Percentiles rank a stretch among this genome's conserved stretches.
These are phyloP conservation scores for Gypsophila paniculata DNA, from an alignment of 179 eudicot genomes.

Conservation along the genomic window DNA sequence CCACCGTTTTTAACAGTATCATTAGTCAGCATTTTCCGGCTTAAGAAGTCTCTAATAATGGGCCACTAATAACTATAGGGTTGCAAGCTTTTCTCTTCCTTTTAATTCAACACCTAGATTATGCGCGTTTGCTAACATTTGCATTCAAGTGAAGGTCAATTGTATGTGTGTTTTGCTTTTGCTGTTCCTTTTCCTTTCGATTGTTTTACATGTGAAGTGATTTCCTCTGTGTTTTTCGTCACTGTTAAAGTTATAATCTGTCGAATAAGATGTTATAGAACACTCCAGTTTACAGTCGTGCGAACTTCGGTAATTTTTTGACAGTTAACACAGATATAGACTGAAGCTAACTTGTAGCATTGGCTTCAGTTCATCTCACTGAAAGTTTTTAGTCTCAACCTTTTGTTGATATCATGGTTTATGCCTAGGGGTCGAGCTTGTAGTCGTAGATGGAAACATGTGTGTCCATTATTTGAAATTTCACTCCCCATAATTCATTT, in stretches of 20 bases:
- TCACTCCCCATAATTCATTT: not conserved
- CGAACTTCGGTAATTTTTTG: not conserved
- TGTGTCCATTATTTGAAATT: too few relatives aligned
- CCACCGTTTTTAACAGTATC: too few relatives aligned
- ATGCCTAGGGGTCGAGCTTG: too few relatives aligned
- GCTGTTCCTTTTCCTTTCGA: too few relatives aligned
- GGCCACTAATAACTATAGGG: not conserved
- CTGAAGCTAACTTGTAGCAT: too few relatives aligned
- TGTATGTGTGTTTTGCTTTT: not conserved
- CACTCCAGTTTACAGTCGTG: not conserved
- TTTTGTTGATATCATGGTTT: too few relatives aligned
- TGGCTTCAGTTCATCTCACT: too few relatives aligned
- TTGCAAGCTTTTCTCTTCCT: not conserved
- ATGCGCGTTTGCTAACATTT: slow-evolving; percentile 3
- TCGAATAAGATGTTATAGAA: not conserved
- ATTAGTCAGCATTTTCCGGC: not conserved
- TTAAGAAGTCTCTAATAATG: not conserved
- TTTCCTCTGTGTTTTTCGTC: not conserved
- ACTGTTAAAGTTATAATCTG: not conserved
- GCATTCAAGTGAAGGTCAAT: not conserved
- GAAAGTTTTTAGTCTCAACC: too few relatives aligned
- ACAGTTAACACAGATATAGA: too few relatives aligned
- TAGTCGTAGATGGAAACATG: too few relatives aligned
- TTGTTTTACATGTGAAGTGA: not conserved
- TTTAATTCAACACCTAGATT: slow-evolving; percentile 1